Evolutionary conservation across 2,329 filamentous ascomycete species (phyloP).

Genomic region (Cladophialophora exuberans): DNA sequence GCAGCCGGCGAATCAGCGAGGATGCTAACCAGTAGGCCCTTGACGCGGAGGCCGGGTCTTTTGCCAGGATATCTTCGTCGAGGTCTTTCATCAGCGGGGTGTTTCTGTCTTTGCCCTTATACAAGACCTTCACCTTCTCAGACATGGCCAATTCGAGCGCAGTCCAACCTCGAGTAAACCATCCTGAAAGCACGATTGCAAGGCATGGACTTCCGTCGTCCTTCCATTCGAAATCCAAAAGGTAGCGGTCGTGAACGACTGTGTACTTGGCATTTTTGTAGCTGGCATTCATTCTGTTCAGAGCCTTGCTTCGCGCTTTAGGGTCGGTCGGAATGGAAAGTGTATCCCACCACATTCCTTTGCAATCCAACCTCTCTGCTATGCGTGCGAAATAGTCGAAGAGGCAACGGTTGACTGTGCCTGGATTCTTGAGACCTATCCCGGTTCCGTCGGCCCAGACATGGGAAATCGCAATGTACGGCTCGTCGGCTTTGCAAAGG

Average conservation of each 20-base stretch:
- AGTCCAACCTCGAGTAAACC: not conserved
- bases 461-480: not conserved
- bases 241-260: not conserved
- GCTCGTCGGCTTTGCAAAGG: not conserved
- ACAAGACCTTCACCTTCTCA: not conserved
- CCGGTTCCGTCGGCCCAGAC: not conserved
- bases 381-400: not conserved
- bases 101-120: not conserved
- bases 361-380: not conserved
- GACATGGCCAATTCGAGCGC: not conserved
- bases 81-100: not conserved
- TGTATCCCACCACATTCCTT: not conserved
- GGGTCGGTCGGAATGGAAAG: not conserved
- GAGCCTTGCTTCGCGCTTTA: not conserved
- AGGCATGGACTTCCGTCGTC: not conserved
- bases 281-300: not conserved
- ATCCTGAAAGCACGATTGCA: not conserved
- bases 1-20: not conserved
- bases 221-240: not conserved
- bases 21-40: not conserved
- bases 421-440: not conserved
- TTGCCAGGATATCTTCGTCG: not conserved
- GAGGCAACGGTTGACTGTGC: not conserved
- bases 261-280: not conserved
- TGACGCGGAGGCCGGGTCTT: not conserved